Base-by-base conservation (phyloP, 169 alveolate genomes). In the Cryptosporidium xiaoi region DNA sequence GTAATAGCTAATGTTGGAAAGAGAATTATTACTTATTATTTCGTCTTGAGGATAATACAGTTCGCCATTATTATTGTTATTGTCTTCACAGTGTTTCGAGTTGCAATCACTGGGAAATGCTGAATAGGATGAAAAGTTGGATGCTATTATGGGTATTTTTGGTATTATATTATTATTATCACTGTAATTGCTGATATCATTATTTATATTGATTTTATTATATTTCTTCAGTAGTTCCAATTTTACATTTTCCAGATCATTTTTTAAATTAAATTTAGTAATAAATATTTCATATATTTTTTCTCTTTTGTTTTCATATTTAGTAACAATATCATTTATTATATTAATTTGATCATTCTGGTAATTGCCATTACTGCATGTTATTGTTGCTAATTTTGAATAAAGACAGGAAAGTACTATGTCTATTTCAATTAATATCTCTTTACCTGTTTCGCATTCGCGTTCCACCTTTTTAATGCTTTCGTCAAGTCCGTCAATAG, bases 401-500 rank as follows among this genome's bases (percentile, higher is more conserved):
- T 69, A 69, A 12, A 69, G 15, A 29, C 13, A 5, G 2, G 83
- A 5, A 51, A 69, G 66, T 8, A 69, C n/a, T 24, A 16, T 36
- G 29, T 69, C 83, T 10, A 69, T 69, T 55, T 69, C 83, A 15
- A 31, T 36, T 10, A 69, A 5, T 10, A 69, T 16, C 15, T 51
- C 66, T 13, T 69, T 53, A 6, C 83, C 83, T 13, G 51, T 53
- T 31, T 51, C 51, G 27, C 83, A 69, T 33, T 69, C 83, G 1
- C 31, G 2, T 46, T 64, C 24, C 13, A 69, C 67, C 31, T 69
- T 69, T 12, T 24, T 8, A 2, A 69, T 69, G 40, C 67, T 51
- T 69, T 69, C 83, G 15, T 69, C 64, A 31, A 69, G 51, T 51
- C 83, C 83, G n/a, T 69, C 83, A n/a, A 69, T 69, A 4, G 83